Evolutionary conservation across 192 early-diverging fungal species (phyloP).

Genomic region (Gigaspora rosea): DNA sequence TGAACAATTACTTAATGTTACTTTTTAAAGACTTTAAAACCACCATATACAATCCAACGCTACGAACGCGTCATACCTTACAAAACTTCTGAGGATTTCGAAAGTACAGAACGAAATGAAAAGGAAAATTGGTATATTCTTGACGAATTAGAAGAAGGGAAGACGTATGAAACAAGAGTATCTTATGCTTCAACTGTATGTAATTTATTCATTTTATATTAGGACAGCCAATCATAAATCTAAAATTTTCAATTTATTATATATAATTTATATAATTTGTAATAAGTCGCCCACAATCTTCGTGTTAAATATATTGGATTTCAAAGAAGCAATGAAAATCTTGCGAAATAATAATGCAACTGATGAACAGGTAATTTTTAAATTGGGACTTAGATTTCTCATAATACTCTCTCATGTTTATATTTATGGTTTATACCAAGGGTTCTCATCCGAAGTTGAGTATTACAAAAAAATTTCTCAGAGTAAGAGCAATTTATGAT

Average conservation of each 20-base stretch:
- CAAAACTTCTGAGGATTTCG: neutral
- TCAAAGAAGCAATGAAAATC: constrained; percentile 7
- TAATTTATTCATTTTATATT: neutral
- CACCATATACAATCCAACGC: constrained; percentile 23
- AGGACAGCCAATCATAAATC: neutral
- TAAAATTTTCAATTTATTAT: neutral
- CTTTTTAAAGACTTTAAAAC: constrained; percentile 21
- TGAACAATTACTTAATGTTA: neutral
- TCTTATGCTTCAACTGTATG: constrained; percentile 46
- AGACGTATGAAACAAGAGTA: constrained; percentile 41
- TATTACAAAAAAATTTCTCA: constrained; percentile 19
- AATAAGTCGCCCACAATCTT: constrained; percentile 18
- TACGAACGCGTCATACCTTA: constrained; percentile 20
- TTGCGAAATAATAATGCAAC: neutral
- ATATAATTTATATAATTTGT: neutral
- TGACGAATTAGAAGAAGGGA: constrained; percentile 36
- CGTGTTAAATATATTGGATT: constrained; percentile 12
- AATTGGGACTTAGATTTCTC: too few relatives aligned
- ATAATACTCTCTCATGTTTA: neutral
- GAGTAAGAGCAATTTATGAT: constrained; percentile 24
- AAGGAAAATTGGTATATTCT: constrained; percentile 44
- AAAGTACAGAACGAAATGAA: neutral
- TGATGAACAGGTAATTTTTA: neutral
- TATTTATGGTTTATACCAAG: neutral
- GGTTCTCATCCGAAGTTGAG: constrained; percentile 2